phyloP scores from a whole-genome alignment of 768 basidiomycete genomes.

The Sarcomyxa edulis region DNA sequence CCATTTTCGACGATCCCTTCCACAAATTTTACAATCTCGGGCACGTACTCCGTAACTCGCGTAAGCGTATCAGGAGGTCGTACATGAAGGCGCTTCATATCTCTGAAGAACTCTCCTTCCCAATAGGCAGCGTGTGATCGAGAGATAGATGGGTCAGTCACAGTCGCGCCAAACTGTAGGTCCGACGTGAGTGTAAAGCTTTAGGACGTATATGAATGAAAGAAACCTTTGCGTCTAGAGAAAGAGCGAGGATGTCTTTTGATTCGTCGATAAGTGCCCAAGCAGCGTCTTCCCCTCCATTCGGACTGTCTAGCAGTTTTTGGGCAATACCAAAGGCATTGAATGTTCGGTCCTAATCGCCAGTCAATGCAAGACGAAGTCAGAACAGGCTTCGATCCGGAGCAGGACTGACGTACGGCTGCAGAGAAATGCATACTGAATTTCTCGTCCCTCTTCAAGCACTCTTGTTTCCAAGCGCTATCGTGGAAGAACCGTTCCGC shows the following conservation, averaged over 20 bases:
- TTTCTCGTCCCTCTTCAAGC: conserved; percentile 81
- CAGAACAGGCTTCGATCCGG: conserved; percentile 11
- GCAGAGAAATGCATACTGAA: conserved; percentile 84
- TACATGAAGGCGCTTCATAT: conserved; percentile 87
- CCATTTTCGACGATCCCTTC: conserved; percentile 83
- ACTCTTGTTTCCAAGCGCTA: conserved; percentile 62
- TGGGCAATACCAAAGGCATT: conserved; percentile 50
- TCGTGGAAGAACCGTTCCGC: conserved; percentile 39
- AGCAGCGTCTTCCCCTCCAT: conserved; percentile 37
- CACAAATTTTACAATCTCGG: conserved; percentile 89
- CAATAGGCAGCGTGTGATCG: conserved; percentile 79
- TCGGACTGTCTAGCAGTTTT: conserved; percentile 32
- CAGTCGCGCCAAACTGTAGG: conserved; percentile 64
- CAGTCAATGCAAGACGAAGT: neutral
- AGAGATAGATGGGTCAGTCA: conserved; percentile 84
- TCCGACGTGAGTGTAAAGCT: neutral
- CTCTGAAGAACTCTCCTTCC: conserved; percentile 87
- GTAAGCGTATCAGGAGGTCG: conserved; percentile 88
- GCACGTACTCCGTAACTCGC: conserved; percentile 94
- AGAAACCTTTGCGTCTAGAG: conserved; percentile 68
- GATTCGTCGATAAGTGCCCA: conserved; percentile 65
- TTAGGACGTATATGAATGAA: conserved; percentile 8
- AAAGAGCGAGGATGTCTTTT: conserved; percentile 68
- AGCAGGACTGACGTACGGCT: conserved; percentile 59
- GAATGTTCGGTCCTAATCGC: conserved; percentile 38